Base-by-base conservation (phyloP, 768 basidiomycete species). In the Tylopilus vinaceipallidus region DNA sequence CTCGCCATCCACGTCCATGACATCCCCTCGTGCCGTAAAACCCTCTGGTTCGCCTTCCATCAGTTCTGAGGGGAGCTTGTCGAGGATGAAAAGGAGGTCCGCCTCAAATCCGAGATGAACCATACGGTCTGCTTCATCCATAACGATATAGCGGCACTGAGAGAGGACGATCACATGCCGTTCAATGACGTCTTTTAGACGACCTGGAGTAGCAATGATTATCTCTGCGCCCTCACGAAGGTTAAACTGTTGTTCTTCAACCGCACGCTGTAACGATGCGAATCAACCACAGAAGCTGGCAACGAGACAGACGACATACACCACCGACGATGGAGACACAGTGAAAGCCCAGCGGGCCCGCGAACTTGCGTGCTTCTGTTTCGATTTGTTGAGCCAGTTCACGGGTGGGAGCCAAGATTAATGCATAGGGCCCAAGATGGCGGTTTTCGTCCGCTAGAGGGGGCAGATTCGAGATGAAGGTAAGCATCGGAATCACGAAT, bases 41-140 rank as follows among this genome's bases (percentile, higher is more conserved):
- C 58, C 63, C 27, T 63, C 50, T 34, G 66, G 56, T 55, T 93
- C 94, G 6, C 94, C 94, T 58, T 88, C 83, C 80, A 97, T 84
- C 41, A 89, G 82, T 49, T 90, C 91, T 3, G 80, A 76, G 13
- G 95, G 97, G 52, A 98, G 78, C 50, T 91, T 81, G 70, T 98
- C 95, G 53, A 99, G 73, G 60, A 99, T 98, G 68, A 91, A 97
- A 22, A 88, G 92, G 39, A 99, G 72, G 66, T 97, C 95, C 14
- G 80, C 82, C 69, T 99, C 97, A 66, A 99, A 99, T 14, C 97
- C 97, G 26, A 98, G 83, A 63, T 95, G 86, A 53, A 99, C 95
- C 97, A 99, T 98, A 44, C 97, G 83, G 68, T 99, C 97, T 14
- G 97, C 97, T 76, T 99, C 97, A 67, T 99, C 97, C 97, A 99